These are phyloP conservation scores for Solanum etuberosum DNA, from an alignment of 257 asterid genomes.

Conservation along the genomic window DNA sequence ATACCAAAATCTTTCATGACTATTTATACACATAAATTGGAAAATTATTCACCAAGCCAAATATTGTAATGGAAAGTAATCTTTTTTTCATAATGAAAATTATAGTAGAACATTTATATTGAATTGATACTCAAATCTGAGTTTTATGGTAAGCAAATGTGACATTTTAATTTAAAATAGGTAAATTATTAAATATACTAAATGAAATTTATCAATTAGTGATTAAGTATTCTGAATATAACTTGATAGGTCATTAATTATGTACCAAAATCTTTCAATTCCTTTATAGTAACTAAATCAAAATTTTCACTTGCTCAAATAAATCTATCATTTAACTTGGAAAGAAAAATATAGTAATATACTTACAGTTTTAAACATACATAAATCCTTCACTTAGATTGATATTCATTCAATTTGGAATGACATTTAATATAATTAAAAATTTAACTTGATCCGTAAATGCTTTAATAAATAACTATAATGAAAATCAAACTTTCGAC, in stretches of 20 bases:
- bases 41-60: neutral
- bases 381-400: neutral
- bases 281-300: neutral
- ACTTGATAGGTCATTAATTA: neutral
- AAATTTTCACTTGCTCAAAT: neutral
- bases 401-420: neutral
- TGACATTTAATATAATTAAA: neutral
- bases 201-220: neutral
- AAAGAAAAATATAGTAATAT: neutral
- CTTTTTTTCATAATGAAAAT: neutral
- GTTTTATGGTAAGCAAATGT: neutral
- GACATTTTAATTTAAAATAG: neutral
- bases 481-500: neutral
- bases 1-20: neutral
- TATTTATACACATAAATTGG: too few relatives aligned
- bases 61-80: too few relatives aligned
- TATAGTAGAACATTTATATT: neutral
- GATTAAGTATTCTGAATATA: neutral
- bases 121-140: neutral
- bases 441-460: neutral
- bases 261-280: neutral
- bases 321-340: neutral
- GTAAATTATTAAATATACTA: too few relatives aligned
- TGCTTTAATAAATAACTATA: neutral
- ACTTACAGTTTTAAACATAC: neutral